These are phyloP conservation scores for Fusarium siculi DNA, from an alignment of 2,329 filamentous ascomycete species.

Conservation along the genomic window DNA sequence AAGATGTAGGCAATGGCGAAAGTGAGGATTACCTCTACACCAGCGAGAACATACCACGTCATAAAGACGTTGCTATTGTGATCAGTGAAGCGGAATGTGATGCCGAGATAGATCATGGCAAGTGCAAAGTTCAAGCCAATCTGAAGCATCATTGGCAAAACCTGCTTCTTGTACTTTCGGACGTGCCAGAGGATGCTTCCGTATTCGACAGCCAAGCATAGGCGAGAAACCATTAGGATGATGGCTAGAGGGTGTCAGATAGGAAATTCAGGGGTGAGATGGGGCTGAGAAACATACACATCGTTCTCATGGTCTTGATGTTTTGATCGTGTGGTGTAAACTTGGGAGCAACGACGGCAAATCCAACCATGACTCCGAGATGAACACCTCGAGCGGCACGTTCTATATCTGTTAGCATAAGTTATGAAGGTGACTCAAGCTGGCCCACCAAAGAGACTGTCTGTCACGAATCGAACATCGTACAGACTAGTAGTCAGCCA, in stretches of 20 bases:
- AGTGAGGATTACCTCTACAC: slow-evolving; percentile 62
- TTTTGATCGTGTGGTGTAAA: slow-evolving; percentile 55
- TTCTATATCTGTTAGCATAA: slow-evolving; percentile 46
- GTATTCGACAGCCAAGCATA: slow-evolving; percentile 66
- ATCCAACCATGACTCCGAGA: slow-evolving; percentile 72
- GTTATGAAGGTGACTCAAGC: accelerated
- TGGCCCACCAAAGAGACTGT: slow-evolving; percentile 66
- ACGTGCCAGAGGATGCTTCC: slow-evolving; percentile 57
- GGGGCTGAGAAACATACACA: slow-evolving; percentile 47
- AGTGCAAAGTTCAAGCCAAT: slow-evolving; percentile 50
- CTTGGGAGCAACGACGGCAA: slow-evolving; percentile 67
- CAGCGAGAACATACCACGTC: slow-evolving; percentile 65
- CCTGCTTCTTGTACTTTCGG: slow-evolving; percentile 52
- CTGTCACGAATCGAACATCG: slow-evolving; percentile 73
- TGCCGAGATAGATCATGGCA: slow-evolving; percentile 54
- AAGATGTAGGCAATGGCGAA: slow-evolving; percentile 65
- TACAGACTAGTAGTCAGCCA: slow-evolving; percentile 73
- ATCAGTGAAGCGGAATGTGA: slow-evolving; percentile 53
- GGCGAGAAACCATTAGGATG: slow-evolving; percentile 63
- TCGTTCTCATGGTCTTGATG: slow-evolving; percentile 51
- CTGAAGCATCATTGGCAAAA: slow-evolving; percentile 50
- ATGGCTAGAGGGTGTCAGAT: slow-evolving; percentile 44
- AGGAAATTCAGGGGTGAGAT: neutral
- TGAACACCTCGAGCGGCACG: slow-evolving; percentile 68
- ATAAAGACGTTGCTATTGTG: slow-evolving; percentile 51